Evolutionary conservation across 1,284 basidiomycete genomes (phyloP), one percentile per base, ranked within the genome.

Genomic region (Malassezia obtusa): DNA sequence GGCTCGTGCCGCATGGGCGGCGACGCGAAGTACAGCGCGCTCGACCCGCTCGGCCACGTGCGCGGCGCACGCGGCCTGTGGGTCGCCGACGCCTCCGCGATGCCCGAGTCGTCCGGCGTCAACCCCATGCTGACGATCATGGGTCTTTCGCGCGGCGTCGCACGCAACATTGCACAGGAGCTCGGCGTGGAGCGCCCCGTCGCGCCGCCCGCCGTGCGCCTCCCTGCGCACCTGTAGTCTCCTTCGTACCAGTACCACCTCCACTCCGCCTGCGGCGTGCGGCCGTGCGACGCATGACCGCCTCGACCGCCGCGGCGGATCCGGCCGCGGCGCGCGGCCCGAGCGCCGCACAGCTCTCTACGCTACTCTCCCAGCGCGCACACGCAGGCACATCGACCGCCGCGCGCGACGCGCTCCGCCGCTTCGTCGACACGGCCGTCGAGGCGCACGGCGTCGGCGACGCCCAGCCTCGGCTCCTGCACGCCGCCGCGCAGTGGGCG

Each of bases 51-150:
- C 33, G 77, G 77, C 7, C 63, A 68, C 17, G 75, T 78, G 0
- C 77, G 76, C 65, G 77, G 77, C 3, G 67, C 72, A 5, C 60
- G 72, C 28, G 68, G 72, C 15, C 67, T 78, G n/a, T 78, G 75
- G 64, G 68, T 77, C 22, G 77, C 77, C 7, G 77, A 78, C 46
- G 77, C 77, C 22, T 72, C 68, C 31, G 63, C 72, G 33, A 67
- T 78, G 52, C 76, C 75, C 9, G 75, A 73, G 41, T 73, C 76
- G 4, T 70, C 70, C 3, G 77, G 77, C 26, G 77, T 78, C 50
- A 78, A 78, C 59, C 77, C 77, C 0, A 77, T 78, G 76, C 68
- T 78, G 45, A 76, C 77, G 7, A 70, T 67, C 36, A 69, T 72
- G 68, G 68, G 63, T 14, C 61, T 60, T 12, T 60, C 68, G 2